These are phyloP conservation scores for Chenopodium suecicum DNA, from an alignment of 148 eudicot genomes.

Conservation along the genomic window DNA sequence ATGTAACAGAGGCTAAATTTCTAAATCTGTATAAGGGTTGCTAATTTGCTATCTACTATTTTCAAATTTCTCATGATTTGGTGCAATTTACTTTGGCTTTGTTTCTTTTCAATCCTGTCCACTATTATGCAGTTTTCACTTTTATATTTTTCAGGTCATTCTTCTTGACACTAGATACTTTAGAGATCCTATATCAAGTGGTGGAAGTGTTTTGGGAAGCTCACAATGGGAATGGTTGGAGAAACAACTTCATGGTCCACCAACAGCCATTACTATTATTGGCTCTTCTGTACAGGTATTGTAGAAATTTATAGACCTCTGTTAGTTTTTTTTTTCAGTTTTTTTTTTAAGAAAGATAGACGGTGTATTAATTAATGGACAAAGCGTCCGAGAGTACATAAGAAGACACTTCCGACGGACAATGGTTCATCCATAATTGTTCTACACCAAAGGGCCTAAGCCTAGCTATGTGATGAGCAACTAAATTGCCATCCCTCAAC, in stretches of 20 bases:
- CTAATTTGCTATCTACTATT: not conserved
- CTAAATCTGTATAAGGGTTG: not conserved
- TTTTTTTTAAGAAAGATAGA: too few species aligned
- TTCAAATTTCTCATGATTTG: not conserved
- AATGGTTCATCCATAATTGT: too few species aligned
- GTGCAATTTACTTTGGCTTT: not conserved
- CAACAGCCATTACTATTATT: conserved; percentile 57
- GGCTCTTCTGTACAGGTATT: conserved; percentile 77
- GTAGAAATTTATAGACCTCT: not conserved
- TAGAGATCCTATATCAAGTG: conserved; percentile 65
- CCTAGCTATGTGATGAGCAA: too few species aligned
- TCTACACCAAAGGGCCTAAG: too few species aligned
- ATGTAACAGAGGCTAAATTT: not conserved
- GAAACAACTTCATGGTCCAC: conserved; percentile 51
- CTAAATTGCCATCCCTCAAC: too few species aligned
- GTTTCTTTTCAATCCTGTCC: not conserved
- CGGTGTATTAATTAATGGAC: too few species aligned
- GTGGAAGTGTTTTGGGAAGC: conserved; percentile 67
- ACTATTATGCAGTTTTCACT: conserved; percentile 7
- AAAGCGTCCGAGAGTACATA: too few species aligned
- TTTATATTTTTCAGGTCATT: conserved; percentile 51
- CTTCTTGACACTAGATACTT: conserved; percentile 74
- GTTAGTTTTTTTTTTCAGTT: not conserved
- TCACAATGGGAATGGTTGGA: conserved; percentile 74
- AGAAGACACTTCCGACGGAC: too few species aligned